Conservation (phyloP, 495 filamentous ascomycete genomes). For the Filosporella fistucella region DNA sequence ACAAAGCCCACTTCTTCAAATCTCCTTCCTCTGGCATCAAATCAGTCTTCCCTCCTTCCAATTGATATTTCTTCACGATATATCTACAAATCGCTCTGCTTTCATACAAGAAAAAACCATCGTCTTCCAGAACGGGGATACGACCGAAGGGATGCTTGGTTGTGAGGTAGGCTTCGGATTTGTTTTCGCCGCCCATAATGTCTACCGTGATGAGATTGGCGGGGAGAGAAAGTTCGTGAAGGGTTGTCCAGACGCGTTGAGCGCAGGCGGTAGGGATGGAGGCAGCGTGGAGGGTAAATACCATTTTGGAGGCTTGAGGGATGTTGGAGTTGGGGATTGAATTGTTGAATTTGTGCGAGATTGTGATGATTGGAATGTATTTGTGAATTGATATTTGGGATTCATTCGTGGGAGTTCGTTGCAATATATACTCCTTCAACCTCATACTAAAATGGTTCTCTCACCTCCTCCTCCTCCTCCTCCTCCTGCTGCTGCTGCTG, state of each 20-base stretch:
- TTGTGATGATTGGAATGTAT: too few species aligned
- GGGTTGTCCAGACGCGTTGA: constrained; percentile 9
- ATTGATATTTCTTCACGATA: constrained; percentile 21
- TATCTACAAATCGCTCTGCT: constrained; percentile 28
- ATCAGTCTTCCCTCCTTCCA: constrained; percentile 20
- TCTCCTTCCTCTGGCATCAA: constrained; percentile 22
- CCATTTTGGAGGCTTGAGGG: constrained; percentile 26
- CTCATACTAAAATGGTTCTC: too few species aligned
- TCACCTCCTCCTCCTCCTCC: too few species aligned
- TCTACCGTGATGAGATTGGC: constrained; percentile 38
- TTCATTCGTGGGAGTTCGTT: too few species aligned
- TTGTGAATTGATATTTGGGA: too few species aligned
- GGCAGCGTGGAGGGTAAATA: constrained; percentile 24
- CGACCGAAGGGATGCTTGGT: constrained; percentile 27
- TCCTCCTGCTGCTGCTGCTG: too few species aligned
- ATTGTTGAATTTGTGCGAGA: too few species aligned
- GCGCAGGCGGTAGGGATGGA: constrained; percentile 20
- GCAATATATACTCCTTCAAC: too few species aligned
- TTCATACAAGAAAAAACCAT: constrained; percentile 27
- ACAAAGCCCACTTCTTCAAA: constrained; percentile 21
- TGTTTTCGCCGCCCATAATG: constrained; percentile 26
- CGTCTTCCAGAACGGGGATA: constrained; percentile 25
- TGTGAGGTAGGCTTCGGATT: not conserved
- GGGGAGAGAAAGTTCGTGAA: constrained; percentile 24
- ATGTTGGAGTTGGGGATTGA: too few species aligned